Base-by-base conservation (phyloP, 2,329 filamentous ascomycete species). In the Fusarium decemcellulare region DNA sequence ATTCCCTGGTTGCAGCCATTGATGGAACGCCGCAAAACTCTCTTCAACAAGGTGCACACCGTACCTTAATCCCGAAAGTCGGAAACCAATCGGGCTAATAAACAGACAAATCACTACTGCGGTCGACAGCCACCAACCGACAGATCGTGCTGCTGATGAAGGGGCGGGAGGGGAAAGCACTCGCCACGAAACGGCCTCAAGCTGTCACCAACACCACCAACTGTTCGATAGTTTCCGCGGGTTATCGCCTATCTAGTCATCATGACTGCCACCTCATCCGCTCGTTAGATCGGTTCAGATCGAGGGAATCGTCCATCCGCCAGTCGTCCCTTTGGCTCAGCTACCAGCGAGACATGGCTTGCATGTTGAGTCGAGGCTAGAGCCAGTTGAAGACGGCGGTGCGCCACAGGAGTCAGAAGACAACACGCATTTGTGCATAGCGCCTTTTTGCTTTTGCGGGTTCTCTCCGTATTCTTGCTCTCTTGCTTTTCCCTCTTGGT, bases 281-380 rank as follows among this genome's bases (percentile, higher is more conserved):
- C 34, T 40, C 37, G 29, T 37, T 39, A 47, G 42, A 55, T 48
- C 50, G 50, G 42, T 50, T 42, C 39, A 47, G 57, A 62, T 61
- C 61, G 57, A 69, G 61, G 40, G 59, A 61, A 54, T 55, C 59
- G 32, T 64, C 30, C 61, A 29, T 58, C 30, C n/a, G 15, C 53
- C 58, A 39, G 50, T 34, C 37, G 39, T 48, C 59, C 44, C 36
- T 43, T 46, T 30, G 60, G 42, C 44, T 58, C 44, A 61, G 59
- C 59, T 59, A 61, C 62, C 51, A 50, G 50, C 51, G 65, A 73
- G 70, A 74, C 72, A 74, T 73, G 70, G 67, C 70, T 71, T 73
- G 70, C 59, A 70, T 53, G 47, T 62, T 68, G 51, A 68, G 70
- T 74, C 60, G 59, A 56, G 52, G 63, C 50, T 46, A 57, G 63